phyloP scores from a whole-genome alignment of 108 stramenopile genomes.

The Cyclotella sp. region DNA sequence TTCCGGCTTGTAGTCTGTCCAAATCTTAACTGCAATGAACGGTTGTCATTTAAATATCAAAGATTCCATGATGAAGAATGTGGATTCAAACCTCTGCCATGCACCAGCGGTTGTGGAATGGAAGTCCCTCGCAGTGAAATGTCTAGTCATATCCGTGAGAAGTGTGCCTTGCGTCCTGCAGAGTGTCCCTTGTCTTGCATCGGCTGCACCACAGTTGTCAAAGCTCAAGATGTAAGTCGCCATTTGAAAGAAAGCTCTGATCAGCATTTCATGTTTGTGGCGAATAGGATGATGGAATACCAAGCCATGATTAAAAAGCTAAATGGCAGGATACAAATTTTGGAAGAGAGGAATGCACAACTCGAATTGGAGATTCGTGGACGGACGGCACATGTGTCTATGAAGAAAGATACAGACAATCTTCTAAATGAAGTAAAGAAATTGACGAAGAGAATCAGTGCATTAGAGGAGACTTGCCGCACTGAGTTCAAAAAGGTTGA shows the following conservation, averaged over 20 bases:
- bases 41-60: constrained; percentile 54
- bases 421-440: constrained; percentile 51
- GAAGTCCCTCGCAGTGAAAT: constrained; percentile 40
- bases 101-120: constrained; percentile 58
- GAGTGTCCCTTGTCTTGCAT: constrained; percentile 58
- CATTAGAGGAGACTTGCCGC: constrained; percentile 50
- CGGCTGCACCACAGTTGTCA: constrained; percentile 55
- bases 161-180: constrained; percentile 54
- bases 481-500: constrained; percentile 54
- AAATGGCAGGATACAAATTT: constrained; percentile 24
- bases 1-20: constrained; percentile 57
- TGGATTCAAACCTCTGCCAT: constrained; percentile 40
- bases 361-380: constrained; percentile 31
- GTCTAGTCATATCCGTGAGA: constrained; percentile 37
- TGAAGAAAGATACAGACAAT: constrained; percentile 37
- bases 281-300: constrained; percentile 57
- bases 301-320: constrained; percentile 55
- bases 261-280: constrained; percentile 56
- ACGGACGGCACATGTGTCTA: constrained; percentile 20
- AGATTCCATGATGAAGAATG: constrained; percentile 55
- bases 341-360: constrained; percentile 52
- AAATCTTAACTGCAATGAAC: constrained; percentile 50
- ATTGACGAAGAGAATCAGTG: constrained; percentile 41
- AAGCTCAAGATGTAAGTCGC: constrained; percentile 52
- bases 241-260: constrained; percentile 55